Base-by-base conservation (phyloP, 1,284 basidiomycete species). In the Moesziomyces sp. region DNA sequence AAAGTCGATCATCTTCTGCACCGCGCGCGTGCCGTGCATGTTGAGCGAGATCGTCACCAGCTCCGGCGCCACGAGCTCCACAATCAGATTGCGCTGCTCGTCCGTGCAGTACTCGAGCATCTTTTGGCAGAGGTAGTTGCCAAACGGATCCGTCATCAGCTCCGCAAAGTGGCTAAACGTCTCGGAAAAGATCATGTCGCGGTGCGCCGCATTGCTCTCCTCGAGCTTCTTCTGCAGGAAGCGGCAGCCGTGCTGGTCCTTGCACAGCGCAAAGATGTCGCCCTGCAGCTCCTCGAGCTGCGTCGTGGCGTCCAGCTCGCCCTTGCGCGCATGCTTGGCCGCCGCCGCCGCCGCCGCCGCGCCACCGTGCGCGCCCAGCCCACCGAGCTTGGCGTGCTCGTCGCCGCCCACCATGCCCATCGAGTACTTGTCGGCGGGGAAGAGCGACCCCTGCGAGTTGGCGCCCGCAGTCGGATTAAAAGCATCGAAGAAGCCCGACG, bases 1-100 rank as follows among this genome's bases (percentile, higher is more conserved):
- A 87, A 97, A 99, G 86, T 99, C 97, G 77, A 99, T 97, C 94
- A 98, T 99, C 88, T 99, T 99, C 87, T 99, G 97, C 56, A 99
- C 97, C 26, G 97, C 97, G 65, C 97, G 91, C 42, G 97, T 99
- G 44, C 97, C 97, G 86, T 99, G 97, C 97, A 99, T 99, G 87
- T 99, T 99, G 79, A 99, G 88, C 46, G 94, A 97, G 84, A 99
- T 99, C 81, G 92, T 94, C 78, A 99, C 97, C 52, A 99, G 88
- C 80, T 99, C 97, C 81, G 94, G 92, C 38, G 94, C 93, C 53
- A 99, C 96, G 23, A 93, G 94, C 85, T 99, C 96, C 85, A 97
- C 97, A 67, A 99, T 97, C 50, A 94, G 88, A 84, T 95, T 96
- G 67, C 97, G 90, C 84, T 99, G 97, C 82, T 99, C 97, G 82